These are phyloP conservation scores for Penicillium paxilli DNA, from an alignment of 495 filamentous ascomycete species.

Conservation along the genomic window DNA sequence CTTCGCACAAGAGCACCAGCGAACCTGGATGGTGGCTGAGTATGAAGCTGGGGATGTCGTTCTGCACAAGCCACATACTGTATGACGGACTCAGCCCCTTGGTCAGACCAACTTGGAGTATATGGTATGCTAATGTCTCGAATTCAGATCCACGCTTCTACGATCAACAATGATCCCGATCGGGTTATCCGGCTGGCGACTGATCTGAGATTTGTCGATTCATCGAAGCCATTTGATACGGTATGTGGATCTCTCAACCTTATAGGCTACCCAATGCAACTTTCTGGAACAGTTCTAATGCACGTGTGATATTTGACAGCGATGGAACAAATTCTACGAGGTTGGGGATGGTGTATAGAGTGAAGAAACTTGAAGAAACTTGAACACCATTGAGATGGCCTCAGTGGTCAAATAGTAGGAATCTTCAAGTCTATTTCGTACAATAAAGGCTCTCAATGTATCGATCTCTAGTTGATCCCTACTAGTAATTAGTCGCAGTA, in stretches of 20 bases:
- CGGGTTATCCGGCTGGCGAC: slow-evolving; percentile 48
- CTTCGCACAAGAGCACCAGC: slow-evolving; percentile 24
- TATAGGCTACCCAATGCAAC: no score
- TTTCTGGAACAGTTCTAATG: no score
- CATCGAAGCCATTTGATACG: neutral
- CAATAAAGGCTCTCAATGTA: no score
- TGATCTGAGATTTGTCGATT: slow-evolving; percentile 36
- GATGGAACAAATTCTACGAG: slow-evolving; percentile 7
- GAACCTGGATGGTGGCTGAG: slow-evolving; percentile 20
- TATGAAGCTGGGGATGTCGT: slow-evolving; percentile 58
- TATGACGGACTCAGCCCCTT: neutral
- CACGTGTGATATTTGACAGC: neutral
- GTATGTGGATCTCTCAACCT: neutral
- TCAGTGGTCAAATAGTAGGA: no score
- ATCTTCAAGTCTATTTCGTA: no score
- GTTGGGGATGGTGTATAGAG: slow-evolving; percentile 7
- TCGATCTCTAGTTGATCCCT: no score
- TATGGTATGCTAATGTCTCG: neutral
- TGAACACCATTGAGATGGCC: neutral
- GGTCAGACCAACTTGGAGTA: neutral
- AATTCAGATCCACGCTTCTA: slow-evolving; percentile 38
- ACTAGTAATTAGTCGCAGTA: no score
- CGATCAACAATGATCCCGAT: slow-evolving; percentile 47
- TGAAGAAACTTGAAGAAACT: neutral
- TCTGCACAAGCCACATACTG: slow-evolving; percentile 51